Evolutionary conservation across 352 stramenopile species (phyloP).

Genomic region (Plasmopara muralis): DNA sequence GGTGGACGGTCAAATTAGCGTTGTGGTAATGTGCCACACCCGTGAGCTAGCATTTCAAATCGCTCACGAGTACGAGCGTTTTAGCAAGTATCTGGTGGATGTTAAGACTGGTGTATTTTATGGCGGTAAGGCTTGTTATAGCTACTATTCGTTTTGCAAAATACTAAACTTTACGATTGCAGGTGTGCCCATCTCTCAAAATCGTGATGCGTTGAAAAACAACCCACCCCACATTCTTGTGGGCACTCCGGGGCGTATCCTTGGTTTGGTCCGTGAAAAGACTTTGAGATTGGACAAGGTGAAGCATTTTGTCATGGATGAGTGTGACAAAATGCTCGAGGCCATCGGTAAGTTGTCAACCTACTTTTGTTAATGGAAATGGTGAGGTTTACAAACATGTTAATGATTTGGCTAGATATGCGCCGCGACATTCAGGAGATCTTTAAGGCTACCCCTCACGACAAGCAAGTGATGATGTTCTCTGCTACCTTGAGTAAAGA

Average conservation of each 20-base stretch:
- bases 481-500: slow-evolving; percentile 99
- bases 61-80: slow-evolving; percentile 98
- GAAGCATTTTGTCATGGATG: slow-evolving; percentile 99
- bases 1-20: slow-evolving; percentile 89
- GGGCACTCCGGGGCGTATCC: slow-evolving; percentile 95
- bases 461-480: slow-evolving; percentile 99
- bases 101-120: slow-evolving; percentile 98
- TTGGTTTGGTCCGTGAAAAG: slow-evolving; percentile 90
- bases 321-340: slow-evolving; percentile 99
- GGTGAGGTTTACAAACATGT: background rate
- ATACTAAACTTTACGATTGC: slow-evolving; percentile 8
- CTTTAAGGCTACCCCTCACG: slow-evolving; percentile 97
- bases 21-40: slow-evolving; percentile 99
- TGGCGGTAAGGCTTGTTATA: slow-evolving; percentile 52
- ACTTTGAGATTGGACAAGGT: slow-evolving; percentile 97
- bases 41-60: slow-evolving; percentile 99
- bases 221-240: slow-evolving; percentile 95
- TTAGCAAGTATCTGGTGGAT: slow-evolving; percentile 97
- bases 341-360: slow-evolving; percentile 74
- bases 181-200: slow-evolving; percentile 91
- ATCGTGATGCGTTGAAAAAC: slow-evolving; percentile 96
- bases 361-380: background rate
- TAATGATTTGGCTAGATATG: slow-evolving; percentile 86
- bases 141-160: no score
- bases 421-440: slow-evolving; percentile 99